phyloP scores from a whole-genome alignment of 108 stramenopile genomes.

The Skeletonema costatum region DNA sequence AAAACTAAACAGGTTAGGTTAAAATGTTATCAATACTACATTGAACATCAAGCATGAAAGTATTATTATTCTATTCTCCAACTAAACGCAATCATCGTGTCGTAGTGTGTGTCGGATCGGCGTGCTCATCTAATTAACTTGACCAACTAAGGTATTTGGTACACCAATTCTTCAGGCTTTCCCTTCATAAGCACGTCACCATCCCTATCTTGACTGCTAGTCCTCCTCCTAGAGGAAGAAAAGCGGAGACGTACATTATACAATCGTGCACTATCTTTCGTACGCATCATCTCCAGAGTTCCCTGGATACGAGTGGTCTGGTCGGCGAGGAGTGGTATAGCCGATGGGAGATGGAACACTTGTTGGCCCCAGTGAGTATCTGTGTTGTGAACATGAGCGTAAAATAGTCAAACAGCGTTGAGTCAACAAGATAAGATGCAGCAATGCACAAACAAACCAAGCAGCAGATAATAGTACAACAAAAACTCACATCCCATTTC shows the following conservation, averaged over 20 bases:
- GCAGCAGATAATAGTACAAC: neutral
- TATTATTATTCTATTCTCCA: too few relatives aligned
- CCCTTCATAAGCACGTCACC: constrained; percentile 76
- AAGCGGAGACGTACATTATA: constrained; percentile 83
- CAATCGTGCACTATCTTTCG: constrained; percentile 87
- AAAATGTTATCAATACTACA: too few relatives aligned
- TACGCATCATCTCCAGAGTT: constrained; percentile 82
- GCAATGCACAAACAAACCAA: too few relatives aligned
- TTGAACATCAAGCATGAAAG: too few relatives aligned
- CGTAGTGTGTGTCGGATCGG: too few relatives aligned
- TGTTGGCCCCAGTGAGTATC: constrained; percentile 99
- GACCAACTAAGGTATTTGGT: constrained; percentile 74
- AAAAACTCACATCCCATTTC: constrained; percentile 78
- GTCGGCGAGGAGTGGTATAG: constrained; percentile 70
- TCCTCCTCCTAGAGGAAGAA: constrained; percentile 59
- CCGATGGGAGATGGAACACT: constrained; percentile 82
- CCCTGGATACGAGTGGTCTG: constrained; percentile 80
- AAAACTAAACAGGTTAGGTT: too few relatives aligned
- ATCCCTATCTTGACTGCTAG: constrained; percentile 38
- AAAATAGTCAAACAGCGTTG: neutral
- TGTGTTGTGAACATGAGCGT: neutral
- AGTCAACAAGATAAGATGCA: too few relatives aligned
- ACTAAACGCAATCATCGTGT: too few relatives aligned
- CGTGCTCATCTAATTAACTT: too few relatives aligned
- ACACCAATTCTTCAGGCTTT: constrained; percentile 63